Conservation (phyloP, 495 filamentous ascomycete genomes). For the Aspergillus coremiiformis region DNA sequence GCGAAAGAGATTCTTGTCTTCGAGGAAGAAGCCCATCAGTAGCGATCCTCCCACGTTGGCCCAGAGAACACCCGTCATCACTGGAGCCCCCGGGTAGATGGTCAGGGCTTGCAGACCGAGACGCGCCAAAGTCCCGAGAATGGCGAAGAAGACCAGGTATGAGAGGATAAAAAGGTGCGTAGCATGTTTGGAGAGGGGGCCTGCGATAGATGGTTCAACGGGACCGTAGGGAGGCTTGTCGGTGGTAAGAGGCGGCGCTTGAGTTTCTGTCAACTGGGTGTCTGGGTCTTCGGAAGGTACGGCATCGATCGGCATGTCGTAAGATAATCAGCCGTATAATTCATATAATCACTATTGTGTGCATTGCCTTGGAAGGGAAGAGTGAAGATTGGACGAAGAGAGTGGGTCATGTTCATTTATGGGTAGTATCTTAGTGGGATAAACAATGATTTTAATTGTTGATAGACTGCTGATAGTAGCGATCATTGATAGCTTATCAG, state of each 20-base stretch:
- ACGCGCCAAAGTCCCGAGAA: constrained; percentile 78
- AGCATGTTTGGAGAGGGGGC: constrained; percentile 44
- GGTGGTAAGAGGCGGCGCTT: constrained; percentile 9
- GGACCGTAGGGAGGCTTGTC: constrained; percentile 11
- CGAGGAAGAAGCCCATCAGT: constrained; percentile 76
- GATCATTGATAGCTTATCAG: neutral
- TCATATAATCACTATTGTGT: too few species aligned
- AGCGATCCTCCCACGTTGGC: constrained; percentile 82
- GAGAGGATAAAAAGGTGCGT: constrained; percentile 71
- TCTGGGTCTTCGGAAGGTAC: neutral
- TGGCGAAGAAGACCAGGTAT: constrained; percentile 79
- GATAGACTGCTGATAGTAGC: neutral
- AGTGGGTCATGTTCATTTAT: neutral
- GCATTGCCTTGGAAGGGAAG: too few species aligned
- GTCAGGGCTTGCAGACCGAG: constrained; percentile 78
- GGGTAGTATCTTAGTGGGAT: neutral
- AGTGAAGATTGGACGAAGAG: constrained; percentile 11
- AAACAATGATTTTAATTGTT: neutral
- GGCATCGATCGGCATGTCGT: constrained; percentile 1
- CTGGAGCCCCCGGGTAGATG: constrained; percentile 68
- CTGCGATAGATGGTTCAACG: neutral
- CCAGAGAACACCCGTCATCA: constrained; percentile 73
- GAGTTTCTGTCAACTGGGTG: constrained; percentile 2
- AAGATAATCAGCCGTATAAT: neutral
- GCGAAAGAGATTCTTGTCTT: constrained; percentile 72